Conservation (phyloP, 1,284 basidiomycete genomes). For the Austropuccinia psidii region DNA sequence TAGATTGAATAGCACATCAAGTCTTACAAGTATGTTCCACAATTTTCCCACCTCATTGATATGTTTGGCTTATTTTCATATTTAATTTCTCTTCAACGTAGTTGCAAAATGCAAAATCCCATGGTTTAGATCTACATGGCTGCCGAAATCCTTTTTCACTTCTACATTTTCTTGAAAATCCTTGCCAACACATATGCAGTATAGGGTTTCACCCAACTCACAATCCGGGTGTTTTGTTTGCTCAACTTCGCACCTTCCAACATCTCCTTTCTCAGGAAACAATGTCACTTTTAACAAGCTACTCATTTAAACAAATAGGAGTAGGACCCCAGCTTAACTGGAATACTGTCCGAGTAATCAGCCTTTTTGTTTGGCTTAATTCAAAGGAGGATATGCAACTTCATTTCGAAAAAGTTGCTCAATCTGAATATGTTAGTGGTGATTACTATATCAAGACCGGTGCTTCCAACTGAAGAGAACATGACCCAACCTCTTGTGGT, state of each 20-base stretch:
- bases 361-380: constrained; percentile 78
- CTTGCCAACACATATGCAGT: no score
- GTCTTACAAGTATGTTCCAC: constrained; percentile 23
- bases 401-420: constrained; percentile 80
- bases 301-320: no score
- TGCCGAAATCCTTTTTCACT: constrained; percentile 28
- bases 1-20: background rate
- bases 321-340: no score
- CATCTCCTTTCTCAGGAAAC: background rate
- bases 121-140: constrained; percentile 23
- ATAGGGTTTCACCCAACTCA: constrained; percentile 7
- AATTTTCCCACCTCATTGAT: background rate
- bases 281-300: background rate
- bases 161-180: background rate
- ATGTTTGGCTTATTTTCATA: no score
- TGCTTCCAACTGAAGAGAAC: background rate
- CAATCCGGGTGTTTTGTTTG: constrained; percentile 10
- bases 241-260: constrained; percentile 11
- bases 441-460: constrained; percentile 51
- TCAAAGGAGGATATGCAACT: constrained; percentile 64
- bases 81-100: background rate
- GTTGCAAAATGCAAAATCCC: constrained; percentile 1
- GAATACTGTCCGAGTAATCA: constrained; percentile 74
- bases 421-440: constrained; percentile 80
- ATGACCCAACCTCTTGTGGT: constrained; percentile 81